Evolutionary conservation across 2,329 filamentous ascomycete species (phyloP).

Genomic region (Didymella exigua): DNA sequence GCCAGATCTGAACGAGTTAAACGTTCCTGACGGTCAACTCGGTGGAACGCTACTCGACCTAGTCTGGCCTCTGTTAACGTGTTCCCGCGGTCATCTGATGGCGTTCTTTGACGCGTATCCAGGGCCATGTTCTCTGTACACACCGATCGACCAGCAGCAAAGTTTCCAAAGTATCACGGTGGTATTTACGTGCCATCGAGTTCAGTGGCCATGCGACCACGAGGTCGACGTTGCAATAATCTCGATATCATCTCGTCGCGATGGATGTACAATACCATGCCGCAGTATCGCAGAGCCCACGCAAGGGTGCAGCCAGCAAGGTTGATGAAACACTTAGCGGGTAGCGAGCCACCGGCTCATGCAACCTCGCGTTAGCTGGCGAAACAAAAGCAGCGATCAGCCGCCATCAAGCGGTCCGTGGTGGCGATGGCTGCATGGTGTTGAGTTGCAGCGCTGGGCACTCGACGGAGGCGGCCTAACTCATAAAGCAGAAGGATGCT

Average conservation of each 20-base stretch:
- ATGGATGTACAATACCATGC: not conserved
- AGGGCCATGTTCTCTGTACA: constrained; percentile 5
- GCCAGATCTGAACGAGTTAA: constrained; percentile 9
- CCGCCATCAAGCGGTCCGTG: constrained; percentile 22
- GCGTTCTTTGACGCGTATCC: constrained; percentile 13
- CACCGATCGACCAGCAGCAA: constrained; percentile 5
- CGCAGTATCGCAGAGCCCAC: constrained; percentile 1
- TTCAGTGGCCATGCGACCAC: not conserved
- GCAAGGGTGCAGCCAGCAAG: constrained; percentile 14
- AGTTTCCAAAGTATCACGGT: constrained; percentile 1
- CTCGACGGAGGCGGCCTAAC: not conserved
- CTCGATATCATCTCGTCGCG: constrained; percentile 2
- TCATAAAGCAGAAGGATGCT: not conserved
- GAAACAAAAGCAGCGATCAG: constrained; percentile 27
- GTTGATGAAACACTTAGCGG: constrained; percentile 12
- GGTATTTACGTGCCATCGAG: constrained; percentile 3
- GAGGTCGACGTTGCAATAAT: constrained; percentile 2
- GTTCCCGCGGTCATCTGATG: constrained; percentile 19
- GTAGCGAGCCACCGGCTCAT: constrained; percentile 23
- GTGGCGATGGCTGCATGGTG: constrained; percentile 40
- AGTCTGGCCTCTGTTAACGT: constrained; percentile 10
- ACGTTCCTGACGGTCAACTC: constrained; percentile 12
- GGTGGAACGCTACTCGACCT: constrained; percentile 16
- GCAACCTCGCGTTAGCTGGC: constrained; percentile 23
- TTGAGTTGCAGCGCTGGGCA: constrained; percentile 32